These are phyloP conservation scores for Pleomassaria siparia DNA, from an alignment of 2,329 filamentous ascomycete species.

Conservation along the genomic window DNA sequence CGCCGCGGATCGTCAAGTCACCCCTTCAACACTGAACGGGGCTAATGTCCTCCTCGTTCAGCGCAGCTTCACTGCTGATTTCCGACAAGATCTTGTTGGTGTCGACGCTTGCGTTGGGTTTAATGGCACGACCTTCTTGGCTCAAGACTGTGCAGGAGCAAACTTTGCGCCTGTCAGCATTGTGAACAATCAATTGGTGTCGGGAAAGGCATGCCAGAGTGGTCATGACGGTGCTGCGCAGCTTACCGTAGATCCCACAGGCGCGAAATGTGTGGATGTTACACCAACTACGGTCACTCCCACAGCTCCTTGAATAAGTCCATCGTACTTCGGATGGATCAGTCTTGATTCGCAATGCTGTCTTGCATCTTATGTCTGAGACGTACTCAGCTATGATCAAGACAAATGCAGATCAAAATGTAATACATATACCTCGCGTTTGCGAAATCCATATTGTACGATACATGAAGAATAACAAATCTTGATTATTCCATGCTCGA, in stretches of 20 bases:
- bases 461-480: too few relatives aligned
- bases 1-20: conserved; percentile 46
- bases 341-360: too few relatives aligned
- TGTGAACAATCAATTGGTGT: conserved; percentile 13
- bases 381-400: too few relatives aligned
- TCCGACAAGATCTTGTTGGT: conserved; percentile 44
- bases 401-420: too few relatives aligned
- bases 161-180: conserved; percentile 17
- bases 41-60: conserved; percentile 42
- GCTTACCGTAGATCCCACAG: conserved; percentile 16
- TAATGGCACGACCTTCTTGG: conserved; percentile 44
- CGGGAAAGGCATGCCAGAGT: conserved; percentile 16
- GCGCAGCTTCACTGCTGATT: conserved; percentile 41
- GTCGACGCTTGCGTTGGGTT: conserved; percentile 45
- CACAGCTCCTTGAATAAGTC: background rate
- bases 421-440: too few relatives aligned
- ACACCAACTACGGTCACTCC: conserved; percentile 10
- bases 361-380: too few relatives aligned
- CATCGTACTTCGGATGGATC: too few relatives aligned
- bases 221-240: conserved; percentile 18
- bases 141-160: conserved; percentile 35
- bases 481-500: too few relatives aligned
- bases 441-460: too few relatives aligned
- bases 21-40: conserved; percentile 38
- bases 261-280: conserved; percentile 12